phyloP scores from a whole-genome alignment of 2,329 filamentous ascomycete genomes.

The Nigrospora oryzae region DNA sequence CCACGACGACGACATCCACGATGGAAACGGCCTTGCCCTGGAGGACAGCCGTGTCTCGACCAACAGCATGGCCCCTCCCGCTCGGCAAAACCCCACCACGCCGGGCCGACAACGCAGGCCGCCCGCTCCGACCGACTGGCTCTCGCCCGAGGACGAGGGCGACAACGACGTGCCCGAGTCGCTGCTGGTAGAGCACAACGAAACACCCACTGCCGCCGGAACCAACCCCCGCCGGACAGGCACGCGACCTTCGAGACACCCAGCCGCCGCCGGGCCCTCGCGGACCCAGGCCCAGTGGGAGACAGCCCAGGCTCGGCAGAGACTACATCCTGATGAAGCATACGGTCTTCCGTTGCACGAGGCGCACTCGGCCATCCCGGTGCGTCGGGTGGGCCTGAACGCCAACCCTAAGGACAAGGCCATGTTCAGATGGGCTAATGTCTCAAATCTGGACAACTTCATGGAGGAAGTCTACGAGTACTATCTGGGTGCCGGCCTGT shows the following conservation, averaged over 20 bases:
- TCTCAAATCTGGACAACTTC: slow-evolving; percentile 82
- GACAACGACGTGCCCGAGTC: slow-evolving; percentile 59
- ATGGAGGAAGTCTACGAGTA: slow-evolving; percentile 80
- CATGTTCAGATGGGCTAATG: slow-evolving; percentile 89
- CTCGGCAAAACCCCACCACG: not conserved
- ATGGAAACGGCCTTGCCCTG: slow-evolving; percentile 29
- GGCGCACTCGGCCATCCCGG: slow-evolving; percentile 7
- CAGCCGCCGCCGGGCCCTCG: slow-evolving; percentile 30
- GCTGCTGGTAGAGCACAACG: slow-evolving; percentile 46
- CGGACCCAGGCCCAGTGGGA: slow-evolving; percentile 46
- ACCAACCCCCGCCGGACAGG: slow-evolving; percentile 12
- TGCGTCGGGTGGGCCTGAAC: slow-evolving; percentile 12
- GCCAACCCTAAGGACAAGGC: slow-evolving; percentile 58
- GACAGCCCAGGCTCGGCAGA: slow-evolving; percentile 40
- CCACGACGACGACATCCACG: slow-evolving; percentile 38
- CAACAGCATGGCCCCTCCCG: slow-evolving; percentile 21
- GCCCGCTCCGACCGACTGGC: slow-evolving; percentile 16
- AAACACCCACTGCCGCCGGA: slow-evolving; percentile 10
- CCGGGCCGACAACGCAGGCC: slow-evolving; percentile 5
- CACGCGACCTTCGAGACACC: slow-evolving; percentile 14
- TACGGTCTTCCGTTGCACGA: slow-evolving; percentile 10
- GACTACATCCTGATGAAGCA: slow-evolving; percentile 32
- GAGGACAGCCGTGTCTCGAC: slow-evolving; percentile 38
- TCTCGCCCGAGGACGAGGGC: slow-evolving; percentile 18
- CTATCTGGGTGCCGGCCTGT: slow-evolving; percentile 73